These are phyloP conservation scores for Camellia granthamiana DNA, from an alignment of 148 eudicot genomes.

Conservation along the genomic window DNA sequence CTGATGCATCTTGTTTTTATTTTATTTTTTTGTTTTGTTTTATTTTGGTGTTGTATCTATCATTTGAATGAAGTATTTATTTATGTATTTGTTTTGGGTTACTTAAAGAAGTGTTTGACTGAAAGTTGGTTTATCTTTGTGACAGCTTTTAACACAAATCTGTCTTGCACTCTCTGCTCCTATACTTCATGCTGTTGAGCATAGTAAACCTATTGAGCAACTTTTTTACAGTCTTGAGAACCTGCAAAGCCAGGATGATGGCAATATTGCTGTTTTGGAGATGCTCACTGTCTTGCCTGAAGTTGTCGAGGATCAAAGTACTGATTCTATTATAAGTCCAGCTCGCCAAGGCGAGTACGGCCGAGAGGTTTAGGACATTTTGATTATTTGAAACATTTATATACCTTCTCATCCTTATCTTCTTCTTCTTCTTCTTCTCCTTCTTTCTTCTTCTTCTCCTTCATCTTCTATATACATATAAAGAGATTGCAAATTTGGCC, in stretches of 20 bases:
- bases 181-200: conserved; percentile 71
- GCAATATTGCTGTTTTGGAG: conserved; percentile 82
- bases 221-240: conserved; percentile 86
- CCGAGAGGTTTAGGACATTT: conserved; percentile 60
- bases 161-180: conserved; percentile 90
- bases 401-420: conserved; percentile 4
- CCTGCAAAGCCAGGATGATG: conserved; percentile 67
- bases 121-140: conserved; percentile 20
- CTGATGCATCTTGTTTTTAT: neutral
- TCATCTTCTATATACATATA: neutral
- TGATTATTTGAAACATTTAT: neutral
- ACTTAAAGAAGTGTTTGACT: neutral
- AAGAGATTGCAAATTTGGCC: neutral
- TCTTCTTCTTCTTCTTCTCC: no score
- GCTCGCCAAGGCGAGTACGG: conserved; percentile 66
- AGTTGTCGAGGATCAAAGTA: conserved; percentile 74
- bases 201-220: conserved; percentile 80
- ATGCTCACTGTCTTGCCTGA: conserved; percentile 97
- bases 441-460: no score
- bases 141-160: conserved; percentile 89
- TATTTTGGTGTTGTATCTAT: neutral
- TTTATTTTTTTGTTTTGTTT: neutral
- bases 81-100: neutral
- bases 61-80: conserved; percentile 1
- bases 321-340: conserved; percentile 46